These are phyloP conservation scores for Phytophthora sp. DNA, from an alignment of 352 stramenopile species.

Conservation along the genomic window DNA sequence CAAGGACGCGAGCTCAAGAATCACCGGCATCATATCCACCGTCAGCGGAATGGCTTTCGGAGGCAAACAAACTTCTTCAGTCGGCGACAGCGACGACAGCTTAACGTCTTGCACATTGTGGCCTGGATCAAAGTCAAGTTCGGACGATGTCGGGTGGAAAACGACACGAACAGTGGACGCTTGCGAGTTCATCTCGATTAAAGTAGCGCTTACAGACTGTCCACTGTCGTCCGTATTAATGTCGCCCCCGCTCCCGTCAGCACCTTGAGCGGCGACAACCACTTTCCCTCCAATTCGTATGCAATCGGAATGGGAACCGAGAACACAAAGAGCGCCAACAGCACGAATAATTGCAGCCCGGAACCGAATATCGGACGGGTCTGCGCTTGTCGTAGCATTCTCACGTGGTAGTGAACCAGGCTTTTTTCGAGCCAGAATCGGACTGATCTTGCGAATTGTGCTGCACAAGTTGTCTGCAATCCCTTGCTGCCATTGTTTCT, in stretches of 20 bases:
- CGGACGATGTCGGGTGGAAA: conserved; percentile 66
- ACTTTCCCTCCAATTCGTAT: conserved; percentile 84
- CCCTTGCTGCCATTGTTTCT: conserved; percentile 63
- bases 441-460: conserved; percentile 77
- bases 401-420: conserved; percentile 21
- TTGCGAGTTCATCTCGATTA: conserved; percentile 77
- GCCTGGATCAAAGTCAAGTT: conserved; percentile 68
- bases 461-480: conserved; percentile 73
- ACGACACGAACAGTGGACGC: conserved; percentile 78
- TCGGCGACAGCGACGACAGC: conserved; percentile 65
- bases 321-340: conserved; percentile 80
- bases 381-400: conserved; percentile 1
- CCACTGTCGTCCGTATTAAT: conserved; percentile 41
- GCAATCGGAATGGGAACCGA: conserved; percentile 86
- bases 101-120: conserved; percentile 88
- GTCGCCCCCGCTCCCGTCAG: conserved; percentile 28
- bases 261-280: conserved; percentile 59
- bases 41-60: conserved; percentile 55
- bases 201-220: conserved; percentile 62
- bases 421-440: conserved; percentile 58
- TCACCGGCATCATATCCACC: conserved; percentile 83
- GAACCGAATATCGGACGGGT: conserved; percentile 68
- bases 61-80: conserved; percentile 80
- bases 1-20: conserved; percentile 80
- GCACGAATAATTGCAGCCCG: conserved; percentile 79